Evolutionary conservation across 2,329 filamentous ascomycete genomes (phyloP).

Genomic region (Dothistroma pini): DNA sequence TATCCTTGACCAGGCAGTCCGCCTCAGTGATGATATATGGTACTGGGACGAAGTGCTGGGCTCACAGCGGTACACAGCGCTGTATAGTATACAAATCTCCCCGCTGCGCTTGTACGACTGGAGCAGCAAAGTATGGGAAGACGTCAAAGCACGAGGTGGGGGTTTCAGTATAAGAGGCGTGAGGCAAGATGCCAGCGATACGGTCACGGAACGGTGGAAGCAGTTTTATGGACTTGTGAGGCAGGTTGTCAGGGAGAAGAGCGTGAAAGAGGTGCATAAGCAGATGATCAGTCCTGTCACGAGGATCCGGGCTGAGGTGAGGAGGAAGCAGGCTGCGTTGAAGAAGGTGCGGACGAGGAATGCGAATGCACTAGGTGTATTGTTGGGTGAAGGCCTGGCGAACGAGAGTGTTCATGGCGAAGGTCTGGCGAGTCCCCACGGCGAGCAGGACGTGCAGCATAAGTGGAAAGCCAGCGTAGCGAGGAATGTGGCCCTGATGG

Average conservation of each 20-base stretch:
- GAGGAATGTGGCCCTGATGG: conserved; percentile 78
- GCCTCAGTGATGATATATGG: conserved; percentile 81
- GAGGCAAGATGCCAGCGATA: conserved; percentile 31
- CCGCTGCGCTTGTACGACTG: conserved; percentile 72
- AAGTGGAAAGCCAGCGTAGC: conserved; percentile 73
- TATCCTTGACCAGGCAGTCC: conserved; percentile 77
- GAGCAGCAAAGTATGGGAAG: conserved; percentile 64
- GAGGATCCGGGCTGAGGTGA: conserved; percentile 68
- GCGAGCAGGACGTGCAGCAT: conserved; percentile 31
- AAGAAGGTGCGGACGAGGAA: conserved; percentile 73
- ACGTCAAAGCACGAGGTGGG: conserved; percentile 48
- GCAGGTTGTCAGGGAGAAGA: conserved; percentile 69
- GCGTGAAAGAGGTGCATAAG: conserved; percentile 65
- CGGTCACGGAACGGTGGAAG: conserved; percentile 30
- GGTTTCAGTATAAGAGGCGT: conserved; percentile 27
- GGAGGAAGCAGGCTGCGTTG: conserved; percentile 67
- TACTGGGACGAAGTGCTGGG: conserved; percentile 91
- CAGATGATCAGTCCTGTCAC: conserved; percentile 76
- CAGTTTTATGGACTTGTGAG: conserved; percentile 76
- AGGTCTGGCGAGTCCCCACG: conserved; percentile 21
- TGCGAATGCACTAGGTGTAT: conserved; percentile 78
- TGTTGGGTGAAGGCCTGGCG: conserved; percentile 80
- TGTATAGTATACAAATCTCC: conserved; percentile 84
- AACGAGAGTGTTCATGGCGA: conserved; percentile 42
- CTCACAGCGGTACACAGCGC: conserved; percentile 70